phyloP scores from a whole-genome alignment of 768 basidiomycete species.

The Calocybe gangraenosa region DNA sequence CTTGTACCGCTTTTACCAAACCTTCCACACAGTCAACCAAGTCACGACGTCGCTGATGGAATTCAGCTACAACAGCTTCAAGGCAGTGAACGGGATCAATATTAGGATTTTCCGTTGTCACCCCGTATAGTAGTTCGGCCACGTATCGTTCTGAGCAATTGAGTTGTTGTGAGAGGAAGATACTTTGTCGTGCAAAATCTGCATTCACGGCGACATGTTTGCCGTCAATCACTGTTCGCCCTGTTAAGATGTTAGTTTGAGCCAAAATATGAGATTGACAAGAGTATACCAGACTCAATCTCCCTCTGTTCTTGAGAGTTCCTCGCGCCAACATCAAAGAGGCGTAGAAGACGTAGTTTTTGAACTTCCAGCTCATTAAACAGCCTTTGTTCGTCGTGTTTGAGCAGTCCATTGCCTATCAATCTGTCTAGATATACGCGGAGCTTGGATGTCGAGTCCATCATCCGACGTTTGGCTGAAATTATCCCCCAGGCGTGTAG shows the following conservation, averaged over 20 bases:
- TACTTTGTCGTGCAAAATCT: conserved; percentile 73
- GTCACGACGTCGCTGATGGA: conserved; percentile 65
- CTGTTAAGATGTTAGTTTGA: conserved; percentile 32
- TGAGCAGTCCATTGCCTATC: conserved; percentile 39
- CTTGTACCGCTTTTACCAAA: conserved; percentile 61
- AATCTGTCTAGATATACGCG: conserved; percentile 47
- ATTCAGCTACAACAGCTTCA: conserved; percentile 63
- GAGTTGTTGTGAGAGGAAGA: conserved; percentile 80
- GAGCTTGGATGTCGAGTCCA: conserved; percentile 60
- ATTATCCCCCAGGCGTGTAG: background rate
- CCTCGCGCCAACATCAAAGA: conserved; percentile 64
- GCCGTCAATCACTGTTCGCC: conserved; percentile 61
- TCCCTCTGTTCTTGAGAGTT: conserved; percentile 65
- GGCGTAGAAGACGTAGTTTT: conserved; percentile 54
- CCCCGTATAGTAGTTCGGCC: conserved; percentile 62
- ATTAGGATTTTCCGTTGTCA: conserved; percentile 65
- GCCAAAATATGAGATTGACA: background rate
- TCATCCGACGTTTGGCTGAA: conserved; percentile 18
- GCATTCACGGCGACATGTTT: conserved; percentile 68
- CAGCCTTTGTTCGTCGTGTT: conserved; percentile 63
- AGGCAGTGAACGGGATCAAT: conserved; percentile 50
- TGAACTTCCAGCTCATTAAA: conserved; percentile 71
- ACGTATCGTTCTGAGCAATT: conserved; percentile 79
- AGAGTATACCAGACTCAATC: conserved; percentile 59
- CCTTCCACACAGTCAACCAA: conserved; percentile 68